Evolutionary conservation across 2,329 filamentous ascomycete species (phyloP).

Genomic region (Nannizziopsis barbatae): DNA sequence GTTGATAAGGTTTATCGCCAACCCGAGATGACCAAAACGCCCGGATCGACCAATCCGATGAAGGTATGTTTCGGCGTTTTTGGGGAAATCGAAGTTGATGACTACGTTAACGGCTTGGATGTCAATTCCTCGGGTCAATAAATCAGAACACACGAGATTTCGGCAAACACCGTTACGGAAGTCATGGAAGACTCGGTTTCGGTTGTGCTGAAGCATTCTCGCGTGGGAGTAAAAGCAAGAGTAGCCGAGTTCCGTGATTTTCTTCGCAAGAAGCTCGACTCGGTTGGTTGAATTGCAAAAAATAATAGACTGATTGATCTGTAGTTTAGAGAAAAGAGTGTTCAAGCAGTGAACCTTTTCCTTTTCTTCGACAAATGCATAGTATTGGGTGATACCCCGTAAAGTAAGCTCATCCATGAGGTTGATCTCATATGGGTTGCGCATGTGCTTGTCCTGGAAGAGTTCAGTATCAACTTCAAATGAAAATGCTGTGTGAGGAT

Average conservation of each 20-base stretch:
- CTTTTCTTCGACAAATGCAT: conserved; percentile 98
- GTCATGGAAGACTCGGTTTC: conserved; percentile 98
- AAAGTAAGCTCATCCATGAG: conserved; percentile 98
- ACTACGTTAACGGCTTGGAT: conserved; percentile 99
- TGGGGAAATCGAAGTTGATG: conserved; percentile 99
- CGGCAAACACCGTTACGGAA: conserved; percentile 97
- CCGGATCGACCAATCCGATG: conserved; percentile 97
- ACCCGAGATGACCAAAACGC: conserved; percentile 88
- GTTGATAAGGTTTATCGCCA: conserved; percentile 98
- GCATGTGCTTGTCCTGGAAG: conserved; percentile 81
- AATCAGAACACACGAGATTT: conserved; percentile 94
- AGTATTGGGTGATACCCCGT: conserved; percentile 97
- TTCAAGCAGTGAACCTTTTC: conserved; percentile 98
- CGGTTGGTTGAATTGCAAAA: conserved; percentile 99
- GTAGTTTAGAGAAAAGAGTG: conserved; percentile 95
- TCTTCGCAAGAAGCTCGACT: conserved; percentile 94
- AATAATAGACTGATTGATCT: conserved; percentile 99
- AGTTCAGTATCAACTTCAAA: conserved; percentile 8
- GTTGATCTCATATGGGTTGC: conserved; percentile 93
- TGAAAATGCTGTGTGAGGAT: neutral
- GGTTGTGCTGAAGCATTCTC: conserved; percentile 87
- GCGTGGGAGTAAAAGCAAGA: conserved; percentile 99
- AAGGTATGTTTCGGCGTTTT: conserved; percentile 97
- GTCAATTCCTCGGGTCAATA: conserved; percentile 96
- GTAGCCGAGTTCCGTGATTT: conserved; percentile 97